Base-by-base conservation (phyloP, 1,139 yeast species). In the Suhomyces maxii region DNA sequence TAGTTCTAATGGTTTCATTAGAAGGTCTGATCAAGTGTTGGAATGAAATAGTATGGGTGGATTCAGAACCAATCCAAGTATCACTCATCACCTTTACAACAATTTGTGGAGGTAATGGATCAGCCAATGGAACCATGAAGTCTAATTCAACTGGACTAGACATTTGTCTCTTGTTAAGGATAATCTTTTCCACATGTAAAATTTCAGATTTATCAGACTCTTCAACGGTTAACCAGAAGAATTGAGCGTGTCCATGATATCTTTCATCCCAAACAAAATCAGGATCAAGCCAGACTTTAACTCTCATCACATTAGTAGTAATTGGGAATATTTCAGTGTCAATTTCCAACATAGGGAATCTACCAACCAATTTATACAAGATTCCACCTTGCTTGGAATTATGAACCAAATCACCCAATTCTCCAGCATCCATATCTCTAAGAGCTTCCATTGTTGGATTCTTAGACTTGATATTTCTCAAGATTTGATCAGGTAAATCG, bases 141-240 rank as follows among this genome's bases (percentile, higher is more conserved):
- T 91, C 97, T 72, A 93, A 69, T 56, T 85, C 89, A 63, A 88
- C 95, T 1, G 79, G 72, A 32, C 71, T 68, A 14, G 71, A 71
- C 63, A 83, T 63, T 53, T 83, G 85, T 45, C 76, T 80, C 53
- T 74, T 81, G 49, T 80, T 81, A 42, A 91, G 64, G 33, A 90
- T 79, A 50, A 91, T 79, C 60, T 84, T 88, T 54, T 93, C 97
- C 47, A 84, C 86, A 60, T 95, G 97, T 14, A 91, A 66, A 37
- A 95, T 80, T 51, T 80, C 80, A 1, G 86, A 79, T 41, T 84
- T 83, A 45, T 86, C 85, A 25, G 95, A 87, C 53, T 86, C 95
- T 64, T 90, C 97, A 10, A 91, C 95, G 56, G 93, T 78, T 4
- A 95, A 76, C 99, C 99, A 95, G 59, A 91, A 95, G 56, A 83